Base-by-base conservation (phyloP, 305 asterid species). In the Plantago coronopus region DNA sequence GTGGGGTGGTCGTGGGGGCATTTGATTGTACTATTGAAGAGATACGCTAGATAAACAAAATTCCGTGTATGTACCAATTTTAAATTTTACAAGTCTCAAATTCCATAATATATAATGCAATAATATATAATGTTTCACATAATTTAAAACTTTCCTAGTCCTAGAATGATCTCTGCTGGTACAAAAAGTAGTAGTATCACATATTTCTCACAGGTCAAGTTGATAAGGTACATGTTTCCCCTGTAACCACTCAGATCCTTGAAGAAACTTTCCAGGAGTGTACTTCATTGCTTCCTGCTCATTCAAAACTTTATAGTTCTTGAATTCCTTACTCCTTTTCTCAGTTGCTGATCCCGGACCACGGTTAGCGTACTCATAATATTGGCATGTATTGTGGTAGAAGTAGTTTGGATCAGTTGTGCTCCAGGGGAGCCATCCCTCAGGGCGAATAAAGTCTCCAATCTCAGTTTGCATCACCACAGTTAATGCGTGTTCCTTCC, bases 401-500 rank as follows among this genome's bases (percentile, higher is more conserved):
- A 54, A 29, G 59, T 54, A 54, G n/a, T 29, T 54, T 14, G 59
- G 59, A 22, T 54, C 59, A 31, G 59, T 54, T 54, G 59, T 54
- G 20, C 59, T 54, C 59, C 59, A 54, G 4, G 59, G 59, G 43
- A 54, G 14, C 59, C 59, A 54, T 1, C 59, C 59, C 34, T 29
- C 59, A 21, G 59, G 59, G 20, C 59, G 34, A 1, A 54, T n/a
- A 29, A 54, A 54, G 59, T 54, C 59, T 3, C 12, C n/a, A 11
- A 54, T 29, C 5, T 54, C 59, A 27, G 40, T 54, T 38, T 54
- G 59, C 59, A 54, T 54, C 44, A 54, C 59, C 23, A 54, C 59
- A 2, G 59, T 54, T 10, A 44, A 61, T 0, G 81, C 66, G 3
- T 16, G 48, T 5, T 16, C 3, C 66, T 72, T 80, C 86, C 86